phyloP scores from a whole-genome alignment of 2,329 filamentous ascomycete genomes.

The Ophiosphaerella narmari region DNA sequence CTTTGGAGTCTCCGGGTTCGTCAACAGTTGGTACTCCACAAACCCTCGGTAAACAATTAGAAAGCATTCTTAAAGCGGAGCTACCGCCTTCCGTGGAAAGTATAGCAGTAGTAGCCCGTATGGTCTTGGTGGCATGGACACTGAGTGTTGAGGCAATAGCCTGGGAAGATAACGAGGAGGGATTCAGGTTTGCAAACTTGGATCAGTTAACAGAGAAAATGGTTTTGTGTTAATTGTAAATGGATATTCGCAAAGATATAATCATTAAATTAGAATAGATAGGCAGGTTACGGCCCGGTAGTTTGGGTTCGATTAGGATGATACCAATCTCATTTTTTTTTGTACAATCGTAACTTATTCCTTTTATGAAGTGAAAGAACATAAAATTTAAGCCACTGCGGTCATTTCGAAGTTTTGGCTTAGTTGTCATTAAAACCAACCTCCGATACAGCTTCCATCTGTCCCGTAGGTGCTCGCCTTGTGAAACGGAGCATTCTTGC shows the following conservation, averaged over 20 bases:
- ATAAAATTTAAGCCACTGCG: too few species aligned
- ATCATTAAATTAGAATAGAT: neutral
- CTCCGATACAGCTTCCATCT: too few species aligned
- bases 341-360: too few species aligned
- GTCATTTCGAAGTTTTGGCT: too few species aligned
- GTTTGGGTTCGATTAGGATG: neutral
- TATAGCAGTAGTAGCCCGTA: constrained; percentile 28
- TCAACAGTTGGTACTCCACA: constrained; percentile 14
- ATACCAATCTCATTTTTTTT: too few species aligned
- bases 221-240: constrained; percentile 8
- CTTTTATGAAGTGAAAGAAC: too few species aligned
- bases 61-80: constrained; percentile 29
- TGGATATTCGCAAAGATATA: too few species aligned
- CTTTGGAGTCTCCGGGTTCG: neutral
- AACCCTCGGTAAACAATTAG: constrained; percentile 30
- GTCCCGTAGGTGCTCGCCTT: too few species aligned
- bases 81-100: constrained; percentile 31
- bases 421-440: too few species aligned
- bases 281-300: neutral
- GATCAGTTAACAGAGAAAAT: constrained; percentile 9
- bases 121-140: constrained; percentile 42
- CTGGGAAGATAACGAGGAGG: constrained; percentile 26
- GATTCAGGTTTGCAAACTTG: constrained; percentile 19
- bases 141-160: constrained; percentile 31
- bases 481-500: too few species aligned